These are phyloP conservation scores for Wallacemonas rigidus DNA, from an alignment of 208 protist genomes.

Conservation along the genomic window DNA sequence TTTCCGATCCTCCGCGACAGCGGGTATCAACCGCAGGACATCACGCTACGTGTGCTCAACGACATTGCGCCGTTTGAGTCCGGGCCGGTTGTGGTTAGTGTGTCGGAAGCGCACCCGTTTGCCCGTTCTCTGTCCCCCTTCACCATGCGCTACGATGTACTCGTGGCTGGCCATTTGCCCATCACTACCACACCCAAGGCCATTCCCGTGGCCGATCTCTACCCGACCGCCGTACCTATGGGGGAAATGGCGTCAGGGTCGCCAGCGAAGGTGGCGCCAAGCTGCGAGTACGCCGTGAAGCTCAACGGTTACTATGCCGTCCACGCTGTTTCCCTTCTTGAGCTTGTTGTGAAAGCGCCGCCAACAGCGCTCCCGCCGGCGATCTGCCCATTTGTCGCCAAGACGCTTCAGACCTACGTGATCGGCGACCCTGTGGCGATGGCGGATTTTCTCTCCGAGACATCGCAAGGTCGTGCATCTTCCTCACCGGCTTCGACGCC, in stretches of 20 bases:
- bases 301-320: slow-evolving; percentile 79
- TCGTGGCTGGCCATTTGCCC: slow-evolving; percentile 73
- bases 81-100: slow-evolving; percentile 71
- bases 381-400: slow-evolving; percentile 58
- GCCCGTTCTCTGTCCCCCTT: slow-evolving; percentile 47
- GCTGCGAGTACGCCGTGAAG: slow-evolving; percentile 60
- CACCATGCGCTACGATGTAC: slow-evolving; percentile 74
- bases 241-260: not conserved
- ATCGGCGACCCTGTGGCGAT: slow-evolving; percentile 73
- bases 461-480: no score
- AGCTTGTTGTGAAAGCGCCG: slow-evolving; percentile 62
- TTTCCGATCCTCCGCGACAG: slow-evolving; percentile 38
- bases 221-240: slow-evolving; percentile 12
- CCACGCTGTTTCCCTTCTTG: slow-evolving; percentile 76
- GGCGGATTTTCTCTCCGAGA: slow-evolving; percentile 25
- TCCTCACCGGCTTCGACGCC: no score
- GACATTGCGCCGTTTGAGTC: slow-evolving; percentile 68
- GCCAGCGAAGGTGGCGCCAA: not conserved
- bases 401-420: slow-evolving; percentile 59
- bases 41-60: slow-evolving; percentile 78
- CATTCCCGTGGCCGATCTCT: slow-evolving; percentile 30
- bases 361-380: slow-evolving; percentile 51
- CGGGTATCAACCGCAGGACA: slow-evolving; percentile 24
- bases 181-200: slow-evolving; percentile 30
- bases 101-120: slow-evolving; percentile 48